Evolutionary conservation across 129 eudicot species (phyloP).

Genomic region (Chrysanthemum seticuspe): DNA sequence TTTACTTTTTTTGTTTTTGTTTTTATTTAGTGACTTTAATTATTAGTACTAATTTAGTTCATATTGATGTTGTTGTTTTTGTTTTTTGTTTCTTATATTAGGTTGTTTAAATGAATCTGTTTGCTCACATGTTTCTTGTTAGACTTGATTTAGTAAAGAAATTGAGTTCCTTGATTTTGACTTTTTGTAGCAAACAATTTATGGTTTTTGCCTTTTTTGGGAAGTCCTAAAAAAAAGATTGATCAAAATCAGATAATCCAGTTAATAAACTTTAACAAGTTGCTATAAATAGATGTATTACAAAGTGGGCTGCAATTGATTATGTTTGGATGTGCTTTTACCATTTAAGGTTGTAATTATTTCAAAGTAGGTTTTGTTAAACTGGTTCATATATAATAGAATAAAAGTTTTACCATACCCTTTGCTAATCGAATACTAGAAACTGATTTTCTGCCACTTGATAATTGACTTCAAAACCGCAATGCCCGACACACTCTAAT

Average conservation of each 20-base stretch:
- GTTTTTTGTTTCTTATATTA: slow-evolving; percentile 3
- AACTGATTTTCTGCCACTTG: too few species aligned
- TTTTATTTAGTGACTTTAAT: background rate
- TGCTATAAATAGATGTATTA: background rate
- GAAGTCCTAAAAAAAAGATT: too few species aligned
- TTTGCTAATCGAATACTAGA: too few species aligned
- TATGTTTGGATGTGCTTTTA: too few species aligned
- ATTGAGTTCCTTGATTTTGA: slow-evolving; percentile 13
- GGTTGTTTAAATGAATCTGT: slow-evolving; percentile 1
- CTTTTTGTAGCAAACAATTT: background rate
- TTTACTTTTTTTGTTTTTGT: slow-evolving; percentile 9
- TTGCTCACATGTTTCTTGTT: background rate
- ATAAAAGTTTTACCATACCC: too few species aligned
- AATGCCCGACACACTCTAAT: background rate
- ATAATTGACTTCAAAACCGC: too few species aligned
- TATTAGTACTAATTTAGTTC: slow-evolving; percentile 6
- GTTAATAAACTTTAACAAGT: too few species aligned
- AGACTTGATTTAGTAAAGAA: background rate
- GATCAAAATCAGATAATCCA: too few species aligned
- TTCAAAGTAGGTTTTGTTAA: too few species aligned
- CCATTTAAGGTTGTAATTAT: too few species aligned
- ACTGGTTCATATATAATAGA: too few species aligned
- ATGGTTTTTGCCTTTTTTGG: background rate
- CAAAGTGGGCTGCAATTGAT: too few species aligned
- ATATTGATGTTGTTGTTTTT: slow-evolving; percentile 8